Base-by-base conservation (phyloP, 2,329 filamentous ascomycete genomes). In the Blumeria hordei region DNA sequence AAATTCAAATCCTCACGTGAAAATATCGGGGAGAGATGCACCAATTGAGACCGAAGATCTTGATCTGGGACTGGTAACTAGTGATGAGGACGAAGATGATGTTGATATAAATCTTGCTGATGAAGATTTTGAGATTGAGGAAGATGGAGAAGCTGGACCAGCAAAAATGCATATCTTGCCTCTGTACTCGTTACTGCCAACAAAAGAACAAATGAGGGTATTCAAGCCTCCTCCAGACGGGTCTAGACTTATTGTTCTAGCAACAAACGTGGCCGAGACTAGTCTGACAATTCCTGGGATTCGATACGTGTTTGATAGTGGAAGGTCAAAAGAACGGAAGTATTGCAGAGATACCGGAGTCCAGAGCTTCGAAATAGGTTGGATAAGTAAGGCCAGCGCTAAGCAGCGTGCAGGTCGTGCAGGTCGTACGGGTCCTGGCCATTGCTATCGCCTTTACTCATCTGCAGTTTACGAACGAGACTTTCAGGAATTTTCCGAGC, bases 321-420 rank as follows among this genome's bases (percentile, higher is more conserved):
- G 92, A 36, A 76, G 93, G 53, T 83, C 85, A 37, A 98, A 98
- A 67, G 88, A 95, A 67, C 83, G 90, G 59, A 84, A 82, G 56
- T 96, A 92, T 63, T 85, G 96, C 65, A 75, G 78, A n/a, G 71
- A 78, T 10, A 95, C 85, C 8, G 90, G 90, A 3, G 90, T 98
- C 0, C 92, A 98, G 66, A 94, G 84, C 64, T 98, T 94, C 65
- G 85, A 94, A 62, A 78, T 98, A 54, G 83, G 84, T 43, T 98
- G 90, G 87, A 93, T 96, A 65, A 95, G 88, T 70, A 96, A 98
- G 70, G 92, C 92, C 33, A 94, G 87, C 66, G 90, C 92, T 7
- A 85, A 81, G 60, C 92, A 98, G 68, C 78, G 92, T 66, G 80
- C 87, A 57, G 92, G 92, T 69, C 86, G 92, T 74, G 92, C 92